These are phyloP conservation scores for Dacryopinax spathularia DNA, from an alignment of 768 basidiomycete genomes.

Conservation along the genomic window DNA sequence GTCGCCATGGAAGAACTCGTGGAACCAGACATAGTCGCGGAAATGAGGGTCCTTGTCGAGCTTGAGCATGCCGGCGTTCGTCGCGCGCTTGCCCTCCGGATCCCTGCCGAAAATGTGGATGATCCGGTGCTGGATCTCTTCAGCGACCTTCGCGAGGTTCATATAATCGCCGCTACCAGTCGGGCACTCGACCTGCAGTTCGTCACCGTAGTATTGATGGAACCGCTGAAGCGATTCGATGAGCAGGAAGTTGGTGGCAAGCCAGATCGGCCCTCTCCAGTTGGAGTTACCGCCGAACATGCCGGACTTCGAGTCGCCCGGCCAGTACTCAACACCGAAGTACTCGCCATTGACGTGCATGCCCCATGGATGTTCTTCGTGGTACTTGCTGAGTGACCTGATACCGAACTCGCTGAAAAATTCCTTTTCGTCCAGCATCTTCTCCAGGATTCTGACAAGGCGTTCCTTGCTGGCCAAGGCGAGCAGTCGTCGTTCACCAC, in stretches of 20 bases:
- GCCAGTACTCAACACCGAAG: slow-evolving; percentile 94
- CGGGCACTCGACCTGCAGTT: slow-evolving; percentile 88
- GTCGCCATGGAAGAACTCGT: slow-evolving; percentile 97
- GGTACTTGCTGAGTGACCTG: slow-evolving; percentile 84
- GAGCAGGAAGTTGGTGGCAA: slow-evolving; percentile 88
- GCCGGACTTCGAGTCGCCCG: slow-evolving; percentile 88
- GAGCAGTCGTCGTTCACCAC: slow-evolving; percentile 68
- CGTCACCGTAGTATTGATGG: slow-evolving; percentile 93
- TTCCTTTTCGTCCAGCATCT: slow-evolving; percentile 95
- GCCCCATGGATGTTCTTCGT: slow-evolving; percentile 86
- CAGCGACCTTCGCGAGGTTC: slow-evolving; percentile 85
- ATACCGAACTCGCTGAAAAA: slow-evolving; percentile 94
- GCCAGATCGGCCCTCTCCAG: slow-evolving; percentile 45
- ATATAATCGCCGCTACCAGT: slow-evolving; percentile 95
- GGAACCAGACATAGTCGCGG: slow-evolving; percentile 92
- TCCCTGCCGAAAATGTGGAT: slow-evolving; percentile 98
- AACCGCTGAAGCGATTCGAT: slow-evolving; percentile 95
- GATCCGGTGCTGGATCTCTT: slow-evolving; percentile 97
- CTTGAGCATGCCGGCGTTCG: slow-evolving; percentile 78
- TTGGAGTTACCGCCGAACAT: slow-evolving; percentile 72
- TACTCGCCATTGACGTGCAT: slow-evolving; percentile 87
- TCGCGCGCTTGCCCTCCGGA: slow-evolving; percentile 67
- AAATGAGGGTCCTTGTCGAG: slow-evolving; percentile 89
- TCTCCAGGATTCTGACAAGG: slow-evolving; percentile 72
- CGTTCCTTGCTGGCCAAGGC: slow-evolving; percentile 88